These are phyloP conservation scores for Andalucia godoyi DNA, from an alignment of 78 protist genomes.

Conservation along the genomic window DNA sequence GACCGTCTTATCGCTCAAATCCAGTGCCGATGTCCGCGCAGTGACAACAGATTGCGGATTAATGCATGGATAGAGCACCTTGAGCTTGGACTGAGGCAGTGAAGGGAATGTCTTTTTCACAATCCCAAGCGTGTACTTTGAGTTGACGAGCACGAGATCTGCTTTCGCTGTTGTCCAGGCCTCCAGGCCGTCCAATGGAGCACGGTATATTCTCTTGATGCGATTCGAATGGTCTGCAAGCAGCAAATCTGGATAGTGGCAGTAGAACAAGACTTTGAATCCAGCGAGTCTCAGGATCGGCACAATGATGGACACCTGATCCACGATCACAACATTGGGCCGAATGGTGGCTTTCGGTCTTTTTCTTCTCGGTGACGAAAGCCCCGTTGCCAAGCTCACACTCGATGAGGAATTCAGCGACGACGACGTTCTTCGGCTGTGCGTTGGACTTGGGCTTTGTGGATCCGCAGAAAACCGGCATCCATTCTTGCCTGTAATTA, in stretches of 20 bases:
- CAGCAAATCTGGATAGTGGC: constrained; percentile 94
- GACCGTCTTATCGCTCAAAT: background rate
- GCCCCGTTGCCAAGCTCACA: no score
- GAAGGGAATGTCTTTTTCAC: constrained; percentile 42
- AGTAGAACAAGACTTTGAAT: constrained; percentile 73
- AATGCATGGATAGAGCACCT: constrained; percentile 60
- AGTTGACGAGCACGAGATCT: constrained; percentile 54
- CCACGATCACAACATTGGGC: constrained; percentile 51
- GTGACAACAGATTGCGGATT: background rate
- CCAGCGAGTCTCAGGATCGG: constrained; percentile 22
- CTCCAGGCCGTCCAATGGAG: constrained; percentile 86
- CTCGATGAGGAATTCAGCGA: no score
- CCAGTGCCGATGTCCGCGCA: background rate
- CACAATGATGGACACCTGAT: constrained; percentile 56
- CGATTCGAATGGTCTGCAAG: constrained; percentile 28
- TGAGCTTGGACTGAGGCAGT: background rate
- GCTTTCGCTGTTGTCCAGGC: constrained; percentile 46
- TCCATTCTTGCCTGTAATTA: background rate
- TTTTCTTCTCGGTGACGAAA: no score
- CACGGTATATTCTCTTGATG: constrained; percentile 57
- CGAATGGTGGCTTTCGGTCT: no score
- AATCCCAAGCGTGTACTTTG: constrained; percentile 48
- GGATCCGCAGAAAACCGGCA: no score
- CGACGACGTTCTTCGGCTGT: no score
- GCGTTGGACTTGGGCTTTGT: no score